phyloP scores from a whole-genome alignment of 768 basidiomycete species.

The Asterophora lycoperdoides region DNA sequence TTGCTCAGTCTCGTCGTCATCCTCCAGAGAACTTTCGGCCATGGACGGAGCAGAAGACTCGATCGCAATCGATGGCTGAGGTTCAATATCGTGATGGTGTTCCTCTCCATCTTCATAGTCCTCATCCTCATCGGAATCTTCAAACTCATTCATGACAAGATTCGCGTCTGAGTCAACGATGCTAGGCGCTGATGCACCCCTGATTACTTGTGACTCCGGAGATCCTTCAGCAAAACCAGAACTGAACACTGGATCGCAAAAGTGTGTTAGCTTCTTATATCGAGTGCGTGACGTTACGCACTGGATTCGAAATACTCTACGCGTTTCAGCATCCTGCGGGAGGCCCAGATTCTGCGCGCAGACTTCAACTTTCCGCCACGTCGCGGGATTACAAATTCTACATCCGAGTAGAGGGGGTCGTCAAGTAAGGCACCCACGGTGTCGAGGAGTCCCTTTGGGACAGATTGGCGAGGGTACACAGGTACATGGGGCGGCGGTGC shows the following conservation, averaged over 20 bases:
- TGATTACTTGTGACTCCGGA: slow-evolving; percentile 24
- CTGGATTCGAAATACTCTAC: slow-evolving; percentile 79
- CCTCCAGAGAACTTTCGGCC: slow-evolving; percentile 11
- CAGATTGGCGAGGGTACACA: slow-evolving; percentile 42
- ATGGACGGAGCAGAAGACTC: slow-evolving; percentile 6
- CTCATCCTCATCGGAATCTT: slow-evolving; percentile 47
- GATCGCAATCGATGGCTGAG: slow-evolving; percentile 5
- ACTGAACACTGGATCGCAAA: slow-evolving; percentile 53
- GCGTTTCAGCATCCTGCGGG: slow-evolving; percentile 59
- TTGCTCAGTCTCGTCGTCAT: slow-evolving; percentile 22
- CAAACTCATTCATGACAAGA: slow-evolving; percentile 40
- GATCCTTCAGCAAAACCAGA: slow-evolving; percentile 66
- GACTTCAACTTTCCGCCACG: slow-evolving; percentile 33
- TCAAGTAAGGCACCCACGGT: slow-evolving; percentile 73
- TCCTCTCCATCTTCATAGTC: slow-evolving; percentile 22
- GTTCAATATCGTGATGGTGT: slow-evolving; percentile 24
- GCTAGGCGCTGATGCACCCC: slow-evolving; percentile 15
- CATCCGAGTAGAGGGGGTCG: slow-evolving; percentile 81
- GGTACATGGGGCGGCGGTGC: slow-evolving; percentile 43
- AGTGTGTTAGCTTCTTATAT: background rate
- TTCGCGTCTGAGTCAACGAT: slow-evolving; percentile 24
- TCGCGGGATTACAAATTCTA: slow-evolving; percentile 70
- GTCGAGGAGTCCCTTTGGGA: slow-evolving; percentile 64
- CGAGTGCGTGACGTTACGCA: slow-evolving; percentile 23
- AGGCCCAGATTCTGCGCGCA: slow-evolving; percentile 59